phyloP scores from a whole-genome alignment of 495 filamentous ascomycete genomes.

The Penicillium antarcticum region DNA sequence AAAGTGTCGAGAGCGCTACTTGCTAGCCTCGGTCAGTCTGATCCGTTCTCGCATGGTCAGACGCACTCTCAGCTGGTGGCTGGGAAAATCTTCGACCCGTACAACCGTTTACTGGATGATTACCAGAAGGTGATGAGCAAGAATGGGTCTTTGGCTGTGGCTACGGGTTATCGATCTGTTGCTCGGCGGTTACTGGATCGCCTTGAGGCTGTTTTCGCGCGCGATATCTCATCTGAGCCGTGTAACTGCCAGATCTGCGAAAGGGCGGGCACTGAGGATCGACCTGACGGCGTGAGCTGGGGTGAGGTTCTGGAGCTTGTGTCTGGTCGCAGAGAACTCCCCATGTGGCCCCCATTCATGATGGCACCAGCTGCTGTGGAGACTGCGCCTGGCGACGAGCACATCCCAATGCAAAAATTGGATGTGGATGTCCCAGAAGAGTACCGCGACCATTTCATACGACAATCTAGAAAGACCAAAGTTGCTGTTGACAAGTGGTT shows the following conservation, averaged over 20 bases:
- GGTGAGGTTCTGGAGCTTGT: conserved; percentile 93
- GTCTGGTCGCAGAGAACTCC: conserved; percentile 79
- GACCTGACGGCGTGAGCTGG: conserved; percentile 80
- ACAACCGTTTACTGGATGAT: conserved; percentile 77
- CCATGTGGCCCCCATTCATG: conserved; percentile 82
- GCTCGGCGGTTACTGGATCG: conserved; percentile 92
- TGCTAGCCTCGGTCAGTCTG: conserved; percentile 32
- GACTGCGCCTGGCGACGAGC: conserved; percentile 49
- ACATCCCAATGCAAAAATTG: conserved; percentile 72
- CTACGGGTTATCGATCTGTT: conserved; percentile 91
- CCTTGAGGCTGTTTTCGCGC: conserved; percentile 86
- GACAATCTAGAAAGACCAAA: conserved; percentile 83
- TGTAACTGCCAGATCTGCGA: conserved; percentile 81
- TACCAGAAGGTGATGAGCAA: conserved; percentile 76
- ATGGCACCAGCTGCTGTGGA: conserved; percentile 51
- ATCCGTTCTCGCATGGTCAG: conserved; percentile 37
- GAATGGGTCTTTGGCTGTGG: conserved; percentile 89
- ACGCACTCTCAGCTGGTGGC: conserved; percentile 42
- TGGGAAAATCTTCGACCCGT: conserved; percentile 70
- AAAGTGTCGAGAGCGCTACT: conserved; percentile 67
- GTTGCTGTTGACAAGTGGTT: conserved; percentile 85
- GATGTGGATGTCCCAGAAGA: conserved; percentile 91
- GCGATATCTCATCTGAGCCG: conserved; percentile 79
- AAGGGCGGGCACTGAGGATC: conserved; percentile 48
- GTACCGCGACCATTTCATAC: conserved; percentile 81